phyloP scores from a whole-genome alignment of 352 stramenopile species.

The Phytopythium aichiense region DNA sequence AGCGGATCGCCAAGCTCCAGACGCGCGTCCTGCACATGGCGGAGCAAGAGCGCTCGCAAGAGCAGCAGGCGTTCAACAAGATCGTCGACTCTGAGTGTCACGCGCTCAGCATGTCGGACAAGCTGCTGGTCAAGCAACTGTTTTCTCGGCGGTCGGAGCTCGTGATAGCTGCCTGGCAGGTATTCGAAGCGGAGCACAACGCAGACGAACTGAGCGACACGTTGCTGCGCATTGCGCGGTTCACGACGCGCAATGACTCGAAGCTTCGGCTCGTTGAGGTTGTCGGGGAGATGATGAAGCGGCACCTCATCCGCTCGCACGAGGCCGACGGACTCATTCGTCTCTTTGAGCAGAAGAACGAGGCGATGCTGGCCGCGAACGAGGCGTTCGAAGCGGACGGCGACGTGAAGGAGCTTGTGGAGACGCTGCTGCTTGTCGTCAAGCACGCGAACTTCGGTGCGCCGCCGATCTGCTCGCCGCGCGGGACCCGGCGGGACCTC shows the following conservation, averaged over 20 bases:
- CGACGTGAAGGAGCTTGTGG: constrained; percentile 71
- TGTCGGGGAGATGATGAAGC: constrained; percentile 63
- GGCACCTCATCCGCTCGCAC: constrained; percentile 35
- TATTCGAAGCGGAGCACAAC: constrained; percentile 43
- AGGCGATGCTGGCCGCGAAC: constrained; percentile 63
- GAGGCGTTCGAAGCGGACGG: constrained; percentile 70
- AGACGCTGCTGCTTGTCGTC: constrained; percentile 75
- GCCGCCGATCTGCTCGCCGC: constrained; percentile 6
- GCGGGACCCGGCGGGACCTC: constrained; percentile 2
- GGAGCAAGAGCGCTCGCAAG: constrained; percentile 24
- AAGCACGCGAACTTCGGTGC: constrained; percentile 68
- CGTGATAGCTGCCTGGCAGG: constrained; percentile 45
- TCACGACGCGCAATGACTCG: constrained; percentile 41
- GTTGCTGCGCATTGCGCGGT: constrained; percentile 45
- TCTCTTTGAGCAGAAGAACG: constrained; percentile 66
- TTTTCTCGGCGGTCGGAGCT: constrained; percentile 43
- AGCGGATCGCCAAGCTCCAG: constrained; percentile 68
- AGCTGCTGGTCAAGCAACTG: constrained; percentile 39
- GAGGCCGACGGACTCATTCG: constrained; percentile 61
- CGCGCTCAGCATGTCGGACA: constrained; percentile 22
- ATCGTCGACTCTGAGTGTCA: constrained; percentile 39
- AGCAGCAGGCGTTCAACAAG: constrained; percentile 20
- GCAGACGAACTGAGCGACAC: constrained; percentile 42
- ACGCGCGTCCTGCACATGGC: constrained; percentile 34
- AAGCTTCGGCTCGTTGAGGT: constrained; percentile 55